These are phyloP conservation scores for Clonostachys sp. DNA, from an alignment of 2,329 filamentous ascomycete genomes.

Conservation along the genomic window DNA sequence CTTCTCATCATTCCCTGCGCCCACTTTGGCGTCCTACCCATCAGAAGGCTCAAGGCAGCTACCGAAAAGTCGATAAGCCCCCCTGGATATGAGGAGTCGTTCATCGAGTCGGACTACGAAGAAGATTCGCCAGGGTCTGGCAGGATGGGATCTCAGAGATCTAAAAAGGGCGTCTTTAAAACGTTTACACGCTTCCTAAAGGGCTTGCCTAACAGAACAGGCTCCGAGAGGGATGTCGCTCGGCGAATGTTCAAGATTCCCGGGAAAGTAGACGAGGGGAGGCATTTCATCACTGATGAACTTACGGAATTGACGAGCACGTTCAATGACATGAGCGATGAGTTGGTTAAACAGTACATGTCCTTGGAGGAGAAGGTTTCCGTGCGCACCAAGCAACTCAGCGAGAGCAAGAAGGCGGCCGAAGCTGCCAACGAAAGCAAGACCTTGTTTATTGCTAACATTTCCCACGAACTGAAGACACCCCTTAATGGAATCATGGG, in stretches of 20 bases:
- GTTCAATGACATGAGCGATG: slow-evolving; percentile 93
- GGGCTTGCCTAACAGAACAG: slow-evolving; percentile 16
- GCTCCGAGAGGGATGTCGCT: slow-evolving; percentile 19
- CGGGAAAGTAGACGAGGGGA: slow-evolving; percentile 70
- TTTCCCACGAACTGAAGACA: slow-evolving; percentile 83
- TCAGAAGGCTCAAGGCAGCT: slow-evolving; percentile 68
- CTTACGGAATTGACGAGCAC: slow-evolving; percentile 76
- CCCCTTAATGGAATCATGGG: slow-evolving; percentile 94
- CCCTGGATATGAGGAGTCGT: slow-evolving; percentile 50
- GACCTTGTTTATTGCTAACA: slow-evolving; percentile 95
- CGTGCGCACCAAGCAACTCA: slow-evolving; percentile 77
- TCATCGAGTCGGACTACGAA: slow-evolving; percentile 33
- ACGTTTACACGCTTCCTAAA: slow-evolving; percentile 29
- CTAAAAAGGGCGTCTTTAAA: slow-evolving; percentile 33
- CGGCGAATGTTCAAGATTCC: slow-evolving; percentile 76
- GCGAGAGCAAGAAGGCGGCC: slow-evolving; percentile 85
- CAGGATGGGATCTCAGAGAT: slow-evolving; percentile 30
- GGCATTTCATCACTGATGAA: slow-evolving; percentile 77
- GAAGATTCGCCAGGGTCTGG: slow-evolving; percentile 25
- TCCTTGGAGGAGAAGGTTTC: slow-evolving; percentile 80
- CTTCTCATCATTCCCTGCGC: slow-evolving; percentile 73
- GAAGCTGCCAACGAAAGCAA: slow-evolving; percentile 97
- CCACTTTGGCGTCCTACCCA: slow-evolving; percentile 77
- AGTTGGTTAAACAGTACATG: slow-evolving; percentile 81
- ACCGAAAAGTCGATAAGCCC: slow-evolving; percentile 70